These are phyloP conservation scores for Decorospora gaudefroyi DNA, from an alignment of 2,329 filamentous ascomycete genomes.

Conservation along the genomic window DNA sequence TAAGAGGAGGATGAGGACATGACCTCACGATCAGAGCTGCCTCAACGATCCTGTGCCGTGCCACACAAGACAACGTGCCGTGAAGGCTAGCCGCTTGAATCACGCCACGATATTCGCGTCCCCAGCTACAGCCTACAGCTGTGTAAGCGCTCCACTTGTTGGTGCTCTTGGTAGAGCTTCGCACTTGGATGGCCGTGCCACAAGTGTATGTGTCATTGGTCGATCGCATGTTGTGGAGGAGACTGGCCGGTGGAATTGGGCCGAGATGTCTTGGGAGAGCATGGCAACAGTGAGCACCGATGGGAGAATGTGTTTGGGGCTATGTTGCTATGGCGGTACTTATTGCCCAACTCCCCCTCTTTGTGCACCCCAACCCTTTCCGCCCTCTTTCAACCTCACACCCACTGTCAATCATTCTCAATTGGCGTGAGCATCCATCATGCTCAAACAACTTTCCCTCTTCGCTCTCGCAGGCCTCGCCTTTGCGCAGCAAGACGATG, in stretches of 20 bases:
- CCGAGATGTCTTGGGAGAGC: constrained; percentile 18
- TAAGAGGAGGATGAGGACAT: not conserved
- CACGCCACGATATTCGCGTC: constrained; percentile 22
- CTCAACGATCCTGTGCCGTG: constrained; percentile 19
- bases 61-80: constrained; percentile 12
- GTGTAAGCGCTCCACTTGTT: constrained; percentile 28
- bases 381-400: not conserved
- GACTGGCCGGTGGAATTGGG: constrained; percentile 13
- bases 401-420: constrained; percentile 2
- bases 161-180: constrained; percentile 26
- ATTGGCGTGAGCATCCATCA: constrained; percentile 23
- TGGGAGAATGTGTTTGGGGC: constrained; percentile 7
- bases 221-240: constrained; percentile 10
- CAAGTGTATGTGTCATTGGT: constrained; percentile 21
- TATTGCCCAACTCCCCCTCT: constrained; percentile 20
- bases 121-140: constrained; percentile 16
- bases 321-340: constrained; percentile 16
- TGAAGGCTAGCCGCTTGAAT: constrained; percentile 22
- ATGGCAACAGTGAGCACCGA: constrained; percentile 13
- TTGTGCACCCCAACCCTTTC: not conserved
- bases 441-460: constrained; percentile 49
- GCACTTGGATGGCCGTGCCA: constrained; percentile 21
- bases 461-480: constrained; percentile 44
- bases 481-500: constrained; percentile 33
- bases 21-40: constrained; percentile 4